These are phyloP conservation scores for Selenicereus undatus DNA, from an alignment of 148 eudicot species.

Conservation along the genomic window DNA sequence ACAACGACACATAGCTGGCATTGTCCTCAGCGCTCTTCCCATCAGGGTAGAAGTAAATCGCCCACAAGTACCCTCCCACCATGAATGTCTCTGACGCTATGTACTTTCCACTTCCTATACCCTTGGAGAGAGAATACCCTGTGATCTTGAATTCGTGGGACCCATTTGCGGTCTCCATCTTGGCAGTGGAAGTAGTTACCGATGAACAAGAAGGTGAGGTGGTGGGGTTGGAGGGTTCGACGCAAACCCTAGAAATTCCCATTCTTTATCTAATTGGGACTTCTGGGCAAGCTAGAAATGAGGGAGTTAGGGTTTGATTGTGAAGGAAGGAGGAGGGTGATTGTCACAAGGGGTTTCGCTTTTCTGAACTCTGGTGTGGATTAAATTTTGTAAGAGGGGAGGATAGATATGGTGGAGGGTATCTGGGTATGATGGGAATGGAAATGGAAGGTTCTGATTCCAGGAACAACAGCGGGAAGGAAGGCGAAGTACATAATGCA, in stretches of 20 bases:
- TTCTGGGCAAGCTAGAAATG: neutral
- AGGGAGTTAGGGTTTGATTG: neutral
- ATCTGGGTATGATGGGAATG: no score
- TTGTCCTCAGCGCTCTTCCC: constrained; percentile 37
- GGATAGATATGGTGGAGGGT: neutral
- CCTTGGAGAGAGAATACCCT: constrained; percentile 4
- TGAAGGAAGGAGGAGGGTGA: neutral
- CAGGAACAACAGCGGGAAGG: neutral
- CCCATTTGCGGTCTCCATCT: constrained; percentile 1
- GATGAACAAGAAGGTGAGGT: neutral
- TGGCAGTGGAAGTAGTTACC: neutral
- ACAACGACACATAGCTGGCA: constrained; percentile 32
- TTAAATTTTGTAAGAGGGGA: neutral
- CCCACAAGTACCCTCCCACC: constrained; percentile 40
- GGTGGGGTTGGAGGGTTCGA: neutral
- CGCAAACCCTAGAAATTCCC: constrained; percentile 8
- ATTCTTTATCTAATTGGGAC: neutral
- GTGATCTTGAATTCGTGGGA: constrained; percentile 9
- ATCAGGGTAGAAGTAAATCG: constrained; percentile 41
- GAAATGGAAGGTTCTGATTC: constrained; percentile 7
- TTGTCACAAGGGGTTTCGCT: neutral
- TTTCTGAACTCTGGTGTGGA: neutral
- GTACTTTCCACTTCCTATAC: neutral
- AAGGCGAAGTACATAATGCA: neutral
- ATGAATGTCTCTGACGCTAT: constrained; percentile 26